Evolutionary conservation across 164 flowering plant species (phyloP), one percentile per base, ranked within the genome.

Genomic region (Vitis rupestris): DNA sequence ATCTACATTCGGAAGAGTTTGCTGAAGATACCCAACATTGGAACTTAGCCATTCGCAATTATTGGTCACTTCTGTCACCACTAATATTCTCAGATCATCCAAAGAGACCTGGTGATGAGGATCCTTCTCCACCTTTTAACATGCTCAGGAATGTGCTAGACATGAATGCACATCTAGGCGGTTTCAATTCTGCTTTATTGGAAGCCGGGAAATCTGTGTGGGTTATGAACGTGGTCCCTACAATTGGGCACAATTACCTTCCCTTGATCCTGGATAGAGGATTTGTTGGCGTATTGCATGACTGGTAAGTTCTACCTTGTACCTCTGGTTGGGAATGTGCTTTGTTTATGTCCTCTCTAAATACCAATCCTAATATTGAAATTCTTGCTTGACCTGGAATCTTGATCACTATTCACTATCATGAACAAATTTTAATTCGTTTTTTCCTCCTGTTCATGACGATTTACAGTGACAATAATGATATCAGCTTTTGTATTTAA

Each of bases 221-320:
- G 99, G 99, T 96, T 64, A 96, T 96, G 99, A 96, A 96, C 79
- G 99, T 93, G 59, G 90, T 96, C 12, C 99, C 99, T 37, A 81
- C 87, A 15, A 83, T 44, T 59, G 91, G 88, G 57, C 87, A 80
- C 15, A 92, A 93, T 81, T 72, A 80, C 64, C 96, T 96, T 69
- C 98, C 97, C 49, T 68, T 93, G 65, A 92, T 96, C 65, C 83
- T 86, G 10, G 99, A 96, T 76, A 83, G 98, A 74, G 99, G 99
- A 63, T 86, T 86, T 69, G 76, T 90, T 70, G 99, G 99, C 50
- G 93, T 87, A 50, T 69, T 89, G 66, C 99, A 96, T 82, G 93
- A 96, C 80, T 96, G 99, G 99, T 96, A 85, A 79, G 68, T 75
- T 48, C 56, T 58, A 15, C 56, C 44, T 64, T 70, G 60, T 58